Base-by-base conservation (phyloP, 805 yeast species). In the Yarrowia yakushimensis region DNA sequence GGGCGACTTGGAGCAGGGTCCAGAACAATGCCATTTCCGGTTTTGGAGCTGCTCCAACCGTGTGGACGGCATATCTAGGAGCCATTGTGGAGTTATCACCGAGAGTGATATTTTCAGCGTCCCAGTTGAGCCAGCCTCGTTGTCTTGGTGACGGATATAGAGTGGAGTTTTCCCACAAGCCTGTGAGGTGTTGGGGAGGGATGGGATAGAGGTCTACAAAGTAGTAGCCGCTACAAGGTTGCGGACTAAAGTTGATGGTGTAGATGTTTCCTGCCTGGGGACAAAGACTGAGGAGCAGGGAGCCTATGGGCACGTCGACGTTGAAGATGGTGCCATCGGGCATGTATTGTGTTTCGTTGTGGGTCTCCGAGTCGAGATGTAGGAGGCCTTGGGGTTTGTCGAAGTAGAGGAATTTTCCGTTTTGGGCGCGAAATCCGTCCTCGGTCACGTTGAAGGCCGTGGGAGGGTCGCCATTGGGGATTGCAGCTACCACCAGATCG, bases 381-480 rank as follows among this genome's bases (percentile, higher is more conserved):
- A 52, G 15, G 9, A n/a, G 30, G 0, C 13, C 15, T 8, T 17
- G 22, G 12, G n/a, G 17, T 7, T 5, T 22, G 33, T 52, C 43
- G 7, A 52, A 36, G 10, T 7, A 25, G 6, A 52, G 22, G 11
- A n/a, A 52, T 25, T 52, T 52, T 15, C 59, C 59, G 43, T 52
- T 52, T 9, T 52, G 59, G 3, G 59, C 42, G 2, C 59, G 10
- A 13, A 52, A 52, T 3, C 59, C 59, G 23, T 33, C 11, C n/a
- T 18, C 31, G 1, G 59, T 34, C 33, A 52, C 59, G 59, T 52
- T 52, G 43, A 52, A 52, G 10, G 59, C 59, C 33, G 33, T 34
- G n/a, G 59, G 59, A 17, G 59, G 59, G 18, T 52, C 59, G 6
- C 59, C 59, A 17, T 52, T 52, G 13, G 59, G 59, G 9, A 36